Conservation (phyloP, 495 filamentous ascomycete genomes). For the Daldinia concentrica region DNA sequence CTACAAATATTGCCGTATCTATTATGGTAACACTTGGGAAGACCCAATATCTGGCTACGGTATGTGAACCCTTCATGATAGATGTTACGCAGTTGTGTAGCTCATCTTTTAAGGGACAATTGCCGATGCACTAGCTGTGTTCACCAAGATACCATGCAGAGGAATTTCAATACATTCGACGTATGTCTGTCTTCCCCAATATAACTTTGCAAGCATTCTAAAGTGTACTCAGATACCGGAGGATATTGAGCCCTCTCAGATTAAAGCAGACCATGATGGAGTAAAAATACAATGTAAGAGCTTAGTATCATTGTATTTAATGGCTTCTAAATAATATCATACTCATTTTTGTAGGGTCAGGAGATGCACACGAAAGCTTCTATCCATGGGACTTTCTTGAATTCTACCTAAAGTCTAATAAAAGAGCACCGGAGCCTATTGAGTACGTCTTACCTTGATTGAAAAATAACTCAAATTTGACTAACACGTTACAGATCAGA, state of each 20-base stretch:
- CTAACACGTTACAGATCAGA: constrained; percentile 24
- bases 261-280: constrained; percentile 45
- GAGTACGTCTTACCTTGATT: constrained; percentile 18
- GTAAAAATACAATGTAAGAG: constrained; percentile 56
- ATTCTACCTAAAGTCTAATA: constrained; percentile 52
- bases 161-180: constrained; percentile 74
- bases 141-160: constrained; percentile 80
- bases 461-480: background rate
- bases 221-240: constrained; percentile 55
- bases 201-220: constrained; percentile 3
- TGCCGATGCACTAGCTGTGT: constrained; percentile 80
- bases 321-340: constrained; percentile 6
- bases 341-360: constrained; percentile 55
- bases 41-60: constrained; percentile 54
- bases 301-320: background rate
- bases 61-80: constrained; percentile 32
- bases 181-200: constrained; percentile 25
- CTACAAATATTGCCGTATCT: background rate
- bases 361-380: constrained; percentile 64
- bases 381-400: constrained; percentile 64
- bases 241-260: constrained; percentile 56
- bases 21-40: constrained; percentile 30
- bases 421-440: constrained; percentile 45
- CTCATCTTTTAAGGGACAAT: constrained; percentile 66
- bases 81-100: background rate